Evolutionary conservation across 1,139 yeast genomes (phyloP).

Genomic region (Pichia sp.): DNA sequence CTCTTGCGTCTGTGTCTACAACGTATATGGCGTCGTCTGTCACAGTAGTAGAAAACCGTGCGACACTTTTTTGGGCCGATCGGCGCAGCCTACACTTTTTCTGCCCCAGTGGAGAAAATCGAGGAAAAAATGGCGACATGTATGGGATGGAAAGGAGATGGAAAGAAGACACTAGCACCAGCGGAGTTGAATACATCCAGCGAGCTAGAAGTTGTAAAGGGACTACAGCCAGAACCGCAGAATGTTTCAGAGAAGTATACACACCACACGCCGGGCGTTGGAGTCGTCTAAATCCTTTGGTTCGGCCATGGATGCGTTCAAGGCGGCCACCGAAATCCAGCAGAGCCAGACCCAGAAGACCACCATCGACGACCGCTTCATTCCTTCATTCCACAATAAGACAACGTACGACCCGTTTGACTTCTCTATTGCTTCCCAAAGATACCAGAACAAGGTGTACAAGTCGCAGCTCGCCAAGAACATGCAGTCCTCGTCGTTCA

Average conservation of each 20-base stretch:
- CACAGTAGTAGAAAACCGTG: no score
- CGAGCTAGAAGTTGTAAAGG: no score
- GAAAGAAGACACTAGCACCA: no score
- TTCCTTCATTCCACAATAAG: conserved; percentile 35
- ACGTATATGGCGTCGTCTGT: no score
- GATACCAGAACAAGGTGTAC: conserved; percentile 35
- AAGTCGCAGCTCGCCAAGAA: conserved; percentile 20
- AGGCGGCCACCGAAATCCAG: conserved; percentile 7
- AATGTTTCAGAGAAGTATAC: conserved; percentile 8
- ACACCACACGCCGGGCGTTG: background rate
- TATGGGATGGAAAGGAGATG: no score
- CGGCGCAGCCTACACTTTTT: no score
- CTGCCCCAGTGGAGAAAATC: no score
- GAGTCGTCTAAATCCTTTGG: conserved; percentile 4
- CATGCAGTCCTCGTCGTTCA: conserved; percentile 36
- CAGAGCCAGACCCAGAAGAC: conserved; percentile 5
- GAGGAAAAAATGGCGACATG: no score
- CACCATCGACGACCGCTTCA: conserved; percentile 31
- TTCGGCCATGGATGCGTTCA: conserved; percentile 8
- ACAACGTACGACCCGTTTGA: conserved; percentile 70
- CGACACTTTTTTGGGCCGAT: no score
- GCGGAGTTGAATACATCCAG: no score
- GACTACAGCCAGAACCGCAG: background rate
- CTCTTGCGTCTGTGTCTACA: background rate
- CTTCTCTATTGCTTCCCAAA: conserved; percentile 53